Base-by-base conservation (phyloP, 2,329 filamentous ascomycete genomes). In the Tolypocladium cylindrosporum region DNA sequence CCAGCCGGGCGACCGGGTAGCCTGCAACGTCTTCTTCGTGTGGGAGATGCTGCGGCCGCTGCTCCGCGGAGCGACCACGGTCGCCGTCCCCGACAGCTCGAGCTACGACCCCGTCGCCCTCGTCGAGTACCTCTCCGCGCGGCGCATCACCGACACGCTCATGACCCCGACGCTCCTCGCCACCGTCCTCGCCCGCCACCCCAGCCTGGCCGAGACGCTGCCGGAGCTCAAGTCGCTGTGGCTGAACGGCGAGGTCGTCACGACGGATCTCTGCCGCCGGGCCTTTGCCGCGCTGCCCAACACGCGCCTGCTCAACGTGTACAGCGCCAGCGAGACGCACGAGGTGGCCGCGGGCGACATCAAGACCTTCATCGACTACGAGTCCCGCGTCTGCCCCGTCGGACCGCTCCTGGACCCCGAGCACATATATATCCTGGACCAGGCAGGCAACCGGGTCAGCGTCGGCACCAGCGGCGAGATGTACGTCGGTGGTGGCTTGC, bases 1-100 rank as follows among this genome's bases (percentile, higher is more conserved):
- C 3, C 72, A 79, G 21, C 86, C 85, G 0, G 88, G 88, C 19
- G 89, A 91, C 64, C 82, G 89, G 8, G 88, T 92, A 13, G 89
- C 89, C n/a, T 92, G 89, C 74, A 93, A 92, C 75, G 89, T 92
- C 59, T 93, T 92, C 71, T 93, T 93, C 68, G 80, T 92, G 53
- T 93, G 89, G 89, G 89, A 93, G 69, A 91, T 92, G 58, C 71
- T 93, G 57, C 86, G 89, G 6, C 89, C 89, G 10, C 76, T 93
- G 51, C 69, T 93, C 57, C 82, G 89, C 57, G 89, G 89, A 64
- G 89, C 88, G 3, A 90, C 89, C 0, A 87, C 90, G 5, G 81
- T 91, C 27, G 82, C 86, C 4, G 84, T 92, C 19, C 87, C 89
- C 1, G 89, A 93, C 64, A 84, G 89, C 64, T 81, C 80, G 41